Conservation (phyloP, 257 asterid genomes). For the Solanum microdontum region DNA sequence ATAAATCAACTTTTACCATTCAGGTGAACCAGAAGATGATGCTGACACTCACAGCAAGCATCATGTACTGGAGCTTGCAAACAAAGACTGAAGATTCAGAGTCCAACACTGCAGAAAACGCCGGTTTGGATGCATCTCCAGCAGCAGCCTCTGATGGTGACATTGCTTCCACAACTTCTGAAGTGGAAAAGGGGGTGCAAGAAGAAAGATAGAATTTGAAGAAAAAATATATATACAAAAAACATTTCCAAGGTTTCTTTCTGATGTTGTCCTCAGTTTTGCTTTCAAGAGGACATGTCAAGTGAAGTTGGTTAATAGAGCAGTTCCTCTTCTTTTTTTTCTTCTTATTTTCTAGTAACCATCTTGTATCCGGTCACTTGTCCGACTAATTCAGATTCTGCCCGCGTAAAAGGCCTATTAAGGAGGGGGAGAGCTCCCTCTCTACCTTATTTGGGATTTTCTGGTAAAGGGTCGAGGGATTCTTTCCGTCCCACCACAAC, state of each 20-base stretch:
- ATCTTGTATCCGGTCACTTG: background rate
- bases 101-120: background rate
- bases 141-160: background rate
- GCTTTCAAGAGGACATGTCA: background rate
- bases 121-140: background rate
- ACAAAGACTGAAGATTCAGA: background rate
- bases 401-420: background rate
- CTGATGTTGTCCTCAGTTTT: background rate
- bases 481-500: background rate
- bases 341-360: background rate
- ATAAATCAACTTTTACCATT: background rate
- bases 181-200: background rate
- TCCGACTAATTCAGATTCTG: background rate
- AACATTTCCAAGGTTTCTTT: background rate
- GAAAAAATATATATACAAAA: background rate
- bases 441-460: background rate
- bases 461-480: background rate
- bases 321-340: background rate
- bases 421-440: background rate
- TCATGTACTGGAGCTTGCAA: conserved; percentile 1
- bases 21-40: conserved; percentile 5
- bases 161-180: background rate
- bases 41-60: background rate
- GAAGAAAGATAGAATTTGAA: background rate
- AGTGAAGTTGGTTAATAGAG: background rate